These are phyloP conservation scores for Exophiala sideris DNA, from an alignment of 2,329 filamentous ascomycete species.

Conservation along the genomic window DNA sequence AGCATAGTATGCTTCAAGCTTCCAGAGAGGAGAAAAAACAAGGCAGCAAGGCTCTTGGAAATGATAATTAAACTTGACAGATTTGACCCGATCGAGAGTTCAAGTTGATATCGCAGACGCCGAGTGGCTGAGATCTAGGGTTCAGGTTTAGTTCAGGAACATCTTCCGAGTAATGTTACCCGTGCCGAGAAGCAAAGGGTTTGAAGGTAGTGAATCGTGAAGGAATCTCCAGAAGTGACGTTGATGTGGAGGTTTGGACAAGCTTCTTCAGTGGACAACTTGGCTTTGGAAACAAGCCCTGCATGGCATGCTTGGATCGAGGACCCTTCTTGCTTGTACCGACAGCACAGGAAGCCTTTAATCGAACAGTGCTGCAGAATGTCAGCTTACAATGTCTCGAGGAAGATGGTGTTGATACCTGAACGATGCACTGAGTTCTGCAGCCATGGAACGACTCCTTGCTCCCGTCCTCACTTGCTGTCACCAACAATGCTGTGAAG, in stretches of 20 bases:
- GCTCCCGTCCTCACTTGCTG: too few relatives aligned
- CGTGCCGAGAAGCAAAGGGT: neutral
- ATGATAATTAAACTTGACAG: neutral
- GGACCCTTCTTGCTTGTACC: too few relatives aligned
- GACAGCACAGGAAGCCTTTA: too few relatives aligned
- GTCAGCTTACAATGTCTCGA: neutral
- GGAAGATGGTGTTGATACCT: too few relatives aligned
- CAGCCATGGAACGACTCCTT: too few relatives aligned
- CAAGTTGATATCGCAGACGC: too few relatives aligned
- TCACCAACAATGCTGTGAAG: too few relatives aligned
- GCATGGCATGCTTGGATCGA: neutral
- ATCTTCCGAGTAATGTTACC: neutral
- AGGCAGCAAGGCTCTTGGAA: neutral
- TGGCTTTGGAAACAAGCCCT: conserved; percentile 8
- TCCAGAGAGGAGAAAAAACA: neutral
- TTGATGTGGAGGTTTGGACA: conserved; percentile 3
- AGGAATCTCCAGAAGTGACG: neutral
- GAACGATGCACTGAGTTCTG: too few relatives aligned
- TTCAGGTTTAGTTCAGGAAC: neutral
- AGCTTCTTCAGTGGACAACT: neutral
- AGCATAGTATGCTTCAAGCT: neutral
- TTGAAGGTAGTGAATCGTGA: neutral
- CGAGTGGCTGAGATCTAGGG: neutral
- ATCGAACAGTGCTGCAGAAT: neutral
- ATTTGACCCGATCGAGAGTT: neutral